Base-by-base conservation (phyloP, 306 rosid genomes). In the Glycine soja region DNA sequence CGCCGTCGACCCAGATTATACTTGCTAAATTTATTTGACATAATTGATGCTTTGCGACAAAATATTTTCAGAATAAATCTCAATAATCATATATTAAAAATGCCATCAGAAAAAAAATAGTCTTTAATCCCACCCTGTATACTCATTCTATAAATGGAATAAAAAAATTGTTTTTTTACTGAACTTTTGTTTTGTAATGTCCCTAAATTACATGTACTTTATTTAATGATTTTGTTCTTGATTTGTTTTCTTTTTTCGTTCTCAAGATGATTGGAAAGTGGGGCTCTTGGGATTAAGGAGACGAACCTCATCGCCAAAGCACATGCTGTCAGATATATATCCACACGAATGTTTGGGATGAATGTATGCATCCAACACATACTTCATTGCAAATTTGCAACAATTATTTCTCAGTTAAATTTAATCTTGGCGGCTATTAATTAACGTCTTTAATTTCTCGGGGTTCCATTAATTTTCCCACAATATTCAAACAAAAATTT, bases 251-350 rank as follows among this genome's bases (percentile, higher is more conserved):
- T 65, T 78, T 64, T 46, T 79, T 73, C 13, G 9, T 68, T 58
- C 16, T 10, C 51, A 80, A 62, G 65, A 69, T 71, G 77, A 69
- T 61, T 75, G 70, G 70, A 18, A 63, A 70, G 87, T 80, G 81
- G 84, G 82, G 82, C 70, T 75, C 40, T 43, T 2, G 14, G 66
- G 69, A 69, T 79, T 79, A 84, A 74, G 74, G 3, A 76, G 78
- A 47, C 10, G 81, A 74, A 59, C 6, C 74, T 76, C 81, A 74
- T 56, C 47, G 45, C 52, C 81, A 42, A 84, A 74, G 75, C 84
- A 74, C 84, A 74, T 84, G 78, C 51, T 42, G 24, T 73, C 65
- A 74, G 56, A 80, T 36, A 3, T 75, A 84, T 61, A 74, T 80
- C 56, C 81, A 58, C 76, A 79, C 61, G 72, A 74, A 67, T 75